These are phyloP conservation scores for Ascocoryne sarcoides DNA, from an alignment of 2,329 filamentous ascomycete species.

Conservation along the genomic window DNA sequence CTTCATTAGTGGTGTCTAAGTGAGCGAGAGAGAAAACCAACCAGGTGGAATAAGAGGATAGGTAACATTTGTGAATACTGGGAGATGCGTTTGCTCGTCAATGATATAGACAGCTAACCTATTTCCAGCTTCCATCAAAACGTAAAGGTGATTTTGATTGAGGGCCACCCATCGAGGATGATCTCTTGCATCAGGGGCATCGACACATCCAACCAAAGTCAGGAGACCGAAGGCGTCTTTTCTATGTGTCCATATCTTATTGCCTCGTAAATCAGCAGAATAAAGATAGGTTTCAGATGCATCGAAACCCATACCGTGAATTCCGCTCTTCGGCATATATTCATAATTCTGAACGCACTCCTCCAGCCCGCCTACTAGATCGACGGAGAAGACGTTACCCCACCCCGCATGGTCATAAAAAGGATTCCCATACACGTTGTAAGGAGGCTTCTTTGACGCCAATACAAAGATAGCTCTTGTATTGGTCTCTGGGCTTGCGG, in stretches of 20 bases:
- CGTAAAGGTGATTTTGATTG: constrained; percentile 75
- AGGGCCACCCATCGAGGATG: constrained; percentile 86
- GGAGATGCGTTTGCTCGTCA: constrained; percentile 62
- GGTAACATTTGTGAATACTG: constrained; percentile 67
- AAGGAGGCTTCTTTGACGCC: constrained; percentile 67
- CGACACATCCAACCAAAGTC: constrained; percentile 61
- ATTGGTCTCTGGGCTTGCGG: constrained; percentile 62
- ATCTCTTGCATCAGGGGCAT: constrained; percentile 62
- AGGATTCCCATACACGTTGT: constrained; percentile 80
- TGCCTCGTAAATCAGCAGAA: constrained; percentile 68
- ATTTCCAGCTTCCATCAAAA: constrained; percentile 85
- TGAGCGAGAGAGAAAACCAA: constrained; percentile 32
- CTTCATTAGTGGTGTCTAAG: constrained; percentile 5
- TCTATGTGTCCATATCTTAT: constrained; percentile 78
- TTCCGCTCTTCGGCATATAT: constrained; percentile 60
- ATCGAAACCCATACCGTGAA: constrained; percentile 79
- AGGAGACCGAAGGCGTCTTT: constrained; percentile 56
- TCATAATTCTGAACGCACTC: constrained; percentile 64
- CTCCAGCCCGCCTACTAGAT: constrained; percentile 46
- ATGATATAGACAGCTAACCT: constrained; percentile 73
- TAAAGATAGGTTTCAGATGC: constrained; percentile 66
- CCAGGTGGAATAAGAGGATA: constrained; percentile 76
- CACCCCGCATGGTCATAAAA: constrained; percentile 81
- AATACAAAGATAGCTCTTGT: constrained; percentile 86
- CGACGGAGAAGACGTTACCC: constrained; percentile 66